Base-by-base conservation (phyloP, 2,329 filamentous ascomycete genomes). In the Colletotrichum sublineola region DNA sequence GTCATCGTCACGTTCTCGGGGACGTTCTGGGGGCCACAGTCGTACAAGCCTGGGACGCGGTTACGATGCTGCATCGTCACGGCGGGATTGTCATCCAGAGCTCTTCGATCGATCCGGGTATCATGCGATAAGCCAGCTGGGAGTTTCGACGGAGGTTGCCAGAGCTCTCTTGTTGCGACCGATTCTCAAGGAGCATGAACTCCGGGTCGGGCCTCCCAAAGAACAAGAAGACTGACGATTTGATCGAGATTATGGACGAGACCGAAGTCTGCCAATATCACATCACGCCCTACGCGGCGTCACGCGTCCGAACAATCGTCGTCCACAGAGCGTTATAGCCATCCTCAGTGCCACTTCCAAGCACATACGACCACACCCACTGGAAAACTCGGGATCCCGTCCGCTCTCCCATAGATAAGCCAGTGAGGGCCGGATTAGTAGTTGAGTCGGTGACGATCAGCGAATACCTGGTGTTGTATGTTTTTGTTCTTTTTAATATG, bases 1-100 rank as follows among this genome's bases (percentile, higher is more conserved):
- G 67, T 68, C 73, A 67, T 78, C 58, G 3, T 79, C 78, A 42
- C 79, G 75, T 36, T 81, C 79, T 33, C 44, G 66, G 68, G 31
- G 63, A 79, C 58, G 24, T 36, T 71, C 61, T 80, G 38, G 57
- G 46, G 18, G 20, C 46, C 70, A 20, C 57, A n/a, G 68, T 71
- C 8, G 74, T 14, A 24, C 24, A 24, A 24, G 24, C 24, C 24
- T 24, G 24, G 24, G 24, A 24, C 24, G 24, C 24, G 24, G 24
- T 24, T 1, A 24, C 24, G 24, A 24, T 24, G 24, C 24, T 24
- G 24, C 24, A 24, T 24, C 24, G 24, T 24, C 24, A 24, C 24
- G 24, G 42, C 44, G n/a, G 20, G n/a, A 11, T 29, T 24, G n/a
- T 12, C 7, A 12, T 50, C 9, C 46, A 50, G 46, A 24, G 46